Evolutionary conservation across 331 rosid species (phyloP), one percentile per base, ranked within the genome.

Genomic region (Quercus lobata): DNA sequence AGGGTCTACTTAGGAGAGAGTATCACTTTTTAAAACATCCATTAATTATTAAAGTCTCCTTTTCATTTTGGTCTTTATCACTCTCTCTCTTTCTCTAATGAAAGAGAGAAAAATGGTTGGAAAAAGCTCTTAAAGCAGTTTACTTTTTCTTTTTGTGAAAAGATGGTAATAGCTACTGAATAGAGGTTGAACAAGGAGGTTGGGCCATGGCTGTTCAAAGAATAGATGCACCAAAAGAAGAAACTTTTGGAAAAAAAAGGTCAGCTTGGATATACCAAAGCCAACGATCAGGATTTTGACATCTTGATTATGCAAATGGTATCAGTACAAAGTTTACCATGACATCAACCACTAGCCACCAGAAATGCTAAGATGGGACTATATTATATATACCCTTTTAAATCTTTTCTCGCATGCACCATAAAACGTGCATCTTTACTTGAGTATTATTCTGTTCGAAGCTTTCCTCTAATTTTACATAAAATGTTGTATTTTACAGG

Each of bases 161-260:
- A 83, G 83, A 78, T 69, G 80, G 72, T 6, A 19, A 75, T 56
- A 54, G 84, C 76, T 52, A 54, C 55, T 21, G 66, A 57, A 86
- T 65, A 82, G 76, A 24, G 72, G 83, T 65, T 82, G 84, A 19
- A 75, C 81, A 81, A 78, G 90, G 77, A 74, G 75, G 76, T 76
- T 81, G 79, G 87, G 84, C 73, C 91, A 84, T 84, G 83, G 80
- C 55, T 85, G 89, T 78, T 84, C 29, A 29, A 30, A 84, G 87
- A 83, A 9, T 41, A 84, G 93, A 81, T 87, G 81, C 12, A 81
- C 89, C 92, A 79, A 75, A 80, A 68, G 65, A 78, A 21, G 37
- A 63, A 63, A 27, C 79, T 75, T 74, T 78, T 72, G 56, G 55
- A 76, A 76, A 62, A 49, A 62, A 62, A 49, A 56, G 21, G 25